Percentiles rank a stretch among this genome's conserved stretches.
Evolutionary conservation across 192 early-diverging fungal species (phyloP).

Genomic region (Entomortierella lignicola): DNA sequence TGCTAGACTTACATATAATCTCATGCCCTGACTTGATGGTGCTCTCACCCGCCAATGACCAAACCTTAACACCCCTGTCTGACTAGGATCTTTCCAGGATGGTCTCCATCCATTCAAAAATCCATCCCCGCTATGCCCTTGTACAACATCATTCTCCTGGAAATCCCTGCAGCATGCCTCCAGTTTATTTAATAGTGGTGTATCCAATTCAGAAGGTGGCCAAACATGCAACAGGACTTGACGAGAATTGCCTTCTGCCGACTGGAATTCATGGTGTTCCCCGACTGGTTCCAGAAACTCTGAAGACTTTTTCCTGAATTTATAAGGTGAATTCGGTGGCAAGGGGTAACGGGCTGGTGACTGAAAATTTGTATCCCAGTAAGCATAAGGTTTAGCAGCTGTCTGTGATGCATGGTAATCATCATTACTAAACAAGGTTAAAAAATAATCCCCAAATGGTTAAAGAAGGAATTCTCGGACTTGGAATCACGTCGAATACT

Average conservation of each 20-base stretch:
- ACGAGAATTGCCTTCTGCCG: constrained; percentile 52
- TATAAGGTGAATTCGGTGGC: constrained; percentile 29
- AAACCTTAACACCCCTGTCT: constrained; percentile 45
- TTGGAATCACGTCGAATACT: too few species aligned
- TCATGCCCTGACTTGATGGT: constrained; percentile 9
- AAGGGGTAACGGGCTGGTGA: constrained; percentile 21
- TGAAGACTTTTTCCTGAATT: constrained; percentile 28
- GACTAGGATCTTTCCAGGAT: constrained; percentile 34
- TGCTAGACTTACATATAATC: constrained; percentile 29
- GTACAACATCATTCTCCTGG: constrained; percentile 43
- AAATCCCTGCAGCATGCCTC: constrained; percentile 45
- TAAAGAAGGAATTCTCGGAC: neutral
- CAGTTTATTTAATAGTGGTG: constrained; percentile 32
- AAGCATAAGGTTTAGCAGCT: constrained; percentile 15
- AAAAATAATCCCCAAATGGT: too few species aligned
- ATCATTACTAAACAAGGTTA: too few species aligned
- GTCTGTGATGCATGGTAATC: neutral
- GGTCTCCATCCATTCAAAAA: constrained; percentile 54
- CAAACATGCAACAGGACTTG: constrained; percentile 51
- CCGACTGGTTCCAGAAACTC: constrained; percentile 46
- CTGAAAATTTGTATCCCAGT: constrained; percentile 14
- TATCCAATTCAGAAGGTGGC: constrained; percentile 33
- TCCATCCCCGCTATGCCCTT: constrained; percentile 49
- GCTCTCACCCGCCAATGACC: constrained; percentile 50
- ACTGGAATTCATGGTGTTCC: constrained; percentile 50